These are phyloP conservation scores for Epichloe amarillans DNA, from an alignment of 2,329 filamentous ascomycete genomes.

Conservation along the genomic window DNA sequence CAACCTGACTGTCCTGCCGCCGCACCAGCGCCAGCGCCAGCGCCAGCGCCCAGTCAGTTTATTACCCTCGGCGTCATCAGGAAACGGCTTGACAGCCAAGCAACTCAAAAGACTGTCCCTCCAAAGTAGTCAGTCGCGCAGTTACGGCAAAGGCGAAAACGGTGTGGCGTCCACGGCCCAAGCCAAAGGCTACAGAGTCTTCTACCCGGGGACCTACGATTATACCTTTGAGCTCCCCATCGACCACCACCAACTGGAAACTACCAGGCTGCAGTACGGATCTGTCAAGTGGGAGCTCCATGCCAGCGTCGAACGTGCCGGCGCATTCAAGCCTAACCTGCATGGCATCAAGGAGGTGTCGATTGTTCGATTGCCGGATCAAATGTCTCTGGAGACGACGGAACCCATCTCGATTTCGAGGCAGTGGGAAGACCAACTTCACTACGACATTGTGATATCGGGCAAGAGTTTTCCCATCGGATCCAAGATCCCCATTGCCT, in stretches of 20 bases:
- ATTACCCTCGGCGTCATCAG: constrained; percentile 10
- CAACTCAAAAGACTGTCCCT: constrained; percentile 59
- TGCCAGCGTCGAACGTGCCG: constrained; percentile 70
- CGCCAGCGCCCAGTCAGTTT: constrained; percentile 9
- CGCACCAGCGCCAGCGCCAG: constrained; percentile 1
- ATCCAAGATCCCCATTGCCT: constrained; percentile 77
- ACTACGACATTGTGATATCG: constrained; percentile 93
- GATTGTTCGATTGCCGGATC: constrained; percentile 73
- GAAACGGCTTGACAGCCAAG: constrained; percentile 24
- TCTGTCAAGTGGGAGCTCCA: constrained; percentile 82
- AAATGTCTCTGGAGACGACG: constrained; percentile 77
- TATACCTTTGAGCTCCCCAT: constrained; percentile 77
- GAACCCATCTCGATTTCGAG: constrained; percentile 89
- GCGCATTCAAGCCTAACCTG: constrained; percentile 80
- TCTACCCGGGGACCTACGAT: constrained; percentile 57
- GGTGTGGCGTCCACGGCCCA: constrained; percentile 45
- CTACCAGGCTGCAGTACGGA: constrained; percentile 74
- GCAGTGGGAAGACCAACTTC: constrained; percentile 88
- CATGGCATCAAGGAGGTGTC: constrained; percentile 70
- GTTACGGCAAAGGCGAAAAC: constrained; percentile 68
- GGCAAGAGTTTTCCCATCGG: constrained; percentile 90
- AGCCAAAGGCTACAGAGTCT: constrained; percentile 70
- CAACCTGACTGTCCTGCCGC: constrained; percentile 14
- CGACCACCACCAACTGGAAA: constrained; percentile 79
- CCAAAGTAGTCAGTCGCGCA: constrained; percentile 69